These are phyloP conservation scores for Phytophthora idaei DNA, from an alignment of 352 stramenopile species.

Conservation along the genomic window DNA sequence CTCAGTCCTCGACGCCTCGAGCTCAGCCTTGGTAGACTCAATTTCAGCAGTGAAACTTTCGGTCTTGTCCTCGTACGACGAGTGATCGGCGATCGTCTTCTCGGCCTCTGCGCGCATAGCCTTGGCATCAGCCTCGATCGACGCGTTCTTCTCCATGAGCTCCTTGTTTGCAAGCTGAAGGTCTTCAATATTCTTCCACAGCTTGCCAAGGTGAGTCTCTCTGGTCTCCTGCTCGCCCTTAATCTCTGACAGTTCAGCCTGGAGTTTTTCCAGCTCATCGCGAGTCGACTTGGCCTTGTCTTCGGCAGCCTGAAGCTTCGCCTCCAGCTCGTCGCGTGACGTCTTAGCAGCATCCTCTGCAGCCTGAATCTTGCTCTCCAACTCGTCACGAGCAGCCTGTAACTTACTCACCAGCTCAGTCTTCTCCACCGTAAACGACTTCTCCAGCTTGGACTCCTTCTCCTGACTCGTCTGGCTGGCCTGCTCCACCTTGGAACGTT, in stretches of 20 bases:
- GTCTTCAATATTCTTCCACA: slow-evolving; percentile 61
- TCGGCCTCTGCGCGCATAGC: slow-evolving; percentile 46
- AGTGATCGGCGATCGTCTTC: slow-evolving; percentile 41
- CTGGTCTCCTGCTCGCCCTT: slow-evolving; percentile 47
- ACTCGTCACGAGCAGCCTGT: slow-evolving; percentile 19
- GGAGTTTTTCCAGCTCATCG: slow-evolving; percentile 34
- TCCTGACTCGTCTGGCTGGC: slow-evolving; percentile 18
- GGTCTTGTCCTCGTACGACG: slow-evolving; percentile 36
- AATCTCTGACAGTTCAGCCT: slow-evolving; percentile 35
- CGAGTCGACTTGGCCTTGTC: slow-evolving; percentile 15
- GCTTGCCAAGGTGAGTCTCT: slow-evolving; percentile 57
- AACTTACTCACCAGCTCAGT: slow-evolving; percentile 21
- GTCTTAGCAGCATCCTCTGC: slow-evolving; percentile 4
- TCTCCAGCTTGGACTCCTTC: slow-evolving; percentile 25
- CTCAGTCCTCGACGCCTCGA: slow-evolving; percentile 27
- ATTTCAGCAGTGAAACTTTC: slow-evolving; percentile 40
- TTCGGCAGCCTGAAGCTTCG: slow-evolving; percentile 32
- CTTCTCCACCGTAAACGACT: slow-evolving; percentile 30
- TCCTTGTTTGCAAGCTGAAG: slow-evolving; percentile 54
- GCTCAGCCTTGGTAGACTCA: slow-evolving; percentile 23
- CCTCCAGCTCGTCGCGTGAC: slow-evolving; percentile 25
- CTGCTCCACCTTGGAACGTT: slow-evolving; percentile 27
- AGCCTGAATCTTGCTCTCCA: slow-evolving; percentile 16
- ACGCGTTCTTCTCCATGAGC: slow-evolving; percentile 49
- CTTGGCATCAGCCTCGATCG: slow-evolving; percentile 50